Evolutionary conservation across 2,329 filamentous ascomycete species (phyloP).

Genomic region (Cladobotryum protrusum): DNA sequence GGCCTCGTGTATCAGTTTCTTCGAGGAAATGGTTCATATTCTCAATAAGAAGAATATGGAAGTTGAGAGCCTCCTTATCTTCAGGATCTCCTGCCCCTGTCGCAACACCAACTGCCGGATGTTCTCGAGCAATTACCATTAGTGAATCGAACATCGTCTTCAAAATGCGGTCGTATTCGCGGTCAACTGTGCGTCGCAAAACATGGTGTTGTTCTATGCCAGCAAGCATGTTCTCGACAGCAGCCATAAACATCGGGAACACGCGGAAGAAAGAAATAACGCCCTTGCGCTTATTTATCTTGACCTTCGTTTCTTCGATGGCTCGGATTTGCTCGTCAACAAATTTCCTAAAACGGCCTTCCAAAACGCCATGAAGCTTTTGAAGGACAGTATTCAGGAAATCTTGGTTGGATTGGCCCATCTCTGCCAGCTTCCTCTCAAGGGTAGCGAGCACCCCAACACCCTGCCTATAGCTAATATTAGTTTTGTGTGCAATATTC

Average conservation of each 20-base stretch:
- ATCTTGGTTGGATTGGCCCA: conserved; percentile 89
- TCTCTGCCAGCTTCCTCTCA: conserved; percentile 69
- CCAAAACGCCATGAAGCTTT: conserved; percentile 68
- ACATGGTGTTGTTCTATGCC: conserved; percentile 50
- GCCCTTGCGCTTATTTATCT: conserved; percentile 96
- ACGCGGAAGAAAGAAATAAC: conserved; percentile 93
- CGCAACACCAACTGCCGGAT: conserved; percentile 42
- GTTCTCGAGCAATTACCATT: conserved; percentile 82
- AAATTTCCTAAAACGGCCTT: conserved; percentile 76
- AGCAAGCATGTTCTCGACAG: conserved; percentile 77
- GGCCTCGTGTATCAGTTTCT: conserved; percentile 70
- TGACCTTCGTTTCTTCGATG: conserved; percentile 97
- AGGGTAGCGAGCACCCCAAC: conserved; percentile 78
- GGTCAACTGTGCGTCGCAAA: conserved; percentile 72
- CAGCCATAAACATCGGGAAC: conserved; percentile 79
- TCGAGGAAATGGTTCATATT: conserved; percentile 98
- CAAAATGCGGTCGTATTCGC: conserved; percentile 81
- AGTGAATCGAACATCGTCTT: conserved; percentile 96
- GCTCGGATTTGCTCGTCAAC: conserved; percentile 91
- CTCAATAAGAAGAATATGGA: conserved; percentile 94
- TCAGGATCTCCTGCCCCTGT: conserved; percentile 54
- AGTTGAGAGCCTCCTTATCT: conserved; percentile 95
- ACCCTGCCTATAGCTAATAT: conserved; percentile 58
- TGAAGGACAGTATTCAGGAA: conserved; percentile 76
- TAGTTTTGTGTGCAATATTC: conserved; percentile 5